These are phyloP conservation scores for Paramecium bursaria DNA, from an alignment of 73 alveolate species.

Conservation along the genomic window DNA sequence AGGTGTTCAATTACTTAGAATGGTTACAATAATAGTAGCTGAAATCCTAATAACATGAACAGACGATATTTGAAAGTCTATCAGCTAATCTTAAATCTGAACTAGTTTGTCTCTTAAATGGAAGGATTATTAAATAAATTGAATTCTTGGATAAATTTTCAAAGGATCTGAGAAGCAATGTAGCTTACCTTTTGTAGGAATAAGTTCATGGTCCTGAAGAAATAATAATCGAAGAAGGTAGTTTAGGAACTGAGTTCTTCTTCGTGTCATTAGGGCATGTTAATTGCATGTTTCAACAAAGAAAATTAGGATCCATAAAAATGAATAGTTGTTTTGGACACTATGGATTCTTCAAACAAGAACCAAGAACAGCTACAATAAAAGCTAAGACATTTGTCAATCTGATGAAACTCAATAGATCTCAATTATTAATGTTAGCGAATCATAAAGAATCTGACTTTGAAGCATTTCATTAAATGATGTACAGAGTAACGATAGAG, in stretches of 20 bases:
- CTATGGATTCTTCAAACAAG: neutral
- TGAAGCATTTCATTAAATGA: constrained; percentile 33
- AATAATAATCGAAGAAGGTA: neutral
- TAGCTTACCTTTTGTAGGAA: constrained; percentile 13
- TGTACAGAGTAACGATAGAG: neutral
- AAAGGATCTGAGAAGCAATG: constrained; percentile 1
- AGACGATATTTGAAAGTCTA: constrained; percentile 13
- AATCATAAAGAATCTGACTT: neutral
- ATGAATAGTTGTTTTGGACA: constrained; percentile 16
- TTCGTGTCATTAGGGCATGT: neutral
- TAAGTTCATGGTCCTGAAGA: constrained; percentile 39
- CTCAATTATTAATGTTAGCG: neutral
- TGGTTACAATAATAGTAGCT: neutral
- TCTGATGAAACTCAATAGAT: constrained; percentile 1
- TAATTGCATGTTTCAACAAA: neutral
- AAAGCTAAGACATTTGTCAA: constrained; percentile 34
- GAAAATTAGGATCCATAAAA: neutral
- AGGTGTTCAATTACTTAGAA: constrained; percentile 26
- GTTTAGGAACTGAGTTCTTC: constrained; percentile 28
- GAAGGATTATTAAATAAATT: constrained; percentile 7
- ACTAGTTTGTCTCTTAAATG: constrained; percentile 25
- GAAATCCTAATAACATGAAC: constrained; percentile 26
- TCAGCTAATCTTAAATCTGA: constrained; percentile 39
- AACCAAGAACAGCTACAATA: constrained; percentile 15
- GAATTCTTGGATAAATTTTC: constrained; percentile 25